These are phyloP conservation scores for Colletotrichum sublineola DNA, from an alignment of 2,329 filamentous ascomycete species.

Conservation along the genomic window DNA sequence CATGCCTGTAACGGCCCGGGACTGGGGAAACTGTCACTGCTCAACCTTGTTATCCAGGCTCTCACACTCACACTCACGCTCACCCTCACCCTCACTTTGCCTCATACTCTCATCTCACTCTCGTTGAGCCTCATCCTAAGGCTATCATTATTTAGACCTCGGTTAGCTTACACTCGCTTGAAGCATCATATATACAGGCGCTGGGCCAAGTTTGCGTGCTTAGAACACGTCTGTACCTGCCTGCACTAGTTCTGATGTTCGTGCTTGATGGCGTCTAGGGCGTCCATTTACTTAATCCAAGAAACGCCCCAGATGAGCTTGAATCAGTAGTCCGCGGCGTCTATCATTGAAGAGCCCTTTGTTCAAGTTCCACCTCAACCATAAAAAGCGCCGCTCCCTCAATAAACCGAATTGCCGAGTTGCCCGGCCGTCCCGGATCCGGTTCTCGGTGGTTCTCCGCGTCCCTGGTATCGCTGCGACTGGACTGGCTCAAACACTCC, in stretches of 20 bases:
- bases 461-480: not conserved
- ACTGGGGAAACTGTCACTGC: slow-evolving; percentile 19
- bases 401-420: not conserved
- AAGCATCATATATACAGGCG: not conserved
- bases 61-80: not conserved
- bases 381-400: too few relatives aligned
- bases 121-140: not conserved
- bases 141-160: not conserved
- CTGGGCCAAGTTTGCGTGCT: not conserved
- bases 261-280: slow-evolving; percentile 1
- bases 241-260: not conserved
- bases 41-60: slow-evolving; percentile 7
- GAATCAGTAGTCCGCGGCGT: not conserved
- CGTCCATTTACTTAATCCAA: not conserved
- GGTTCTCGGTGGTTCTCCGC: too few relatives aligned
- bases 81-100: not conserved
- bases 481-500: not conserved
- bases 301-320: not conserved
- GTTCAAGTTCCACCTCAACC: not conserved
- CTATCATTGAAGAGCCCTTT: not conserved
- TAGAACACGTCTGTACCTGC: slow-evolving; percentile 1
- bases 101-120: not conserved
- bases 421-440: not conserved
- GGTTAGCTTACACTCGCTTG: not conserved
- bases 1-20: not conserved